Evolutionary conservation across 345 rosid species (phyloP), one percentile per base, ranked within the genome.

Genomic region (Sapria himalayana): DNA sequence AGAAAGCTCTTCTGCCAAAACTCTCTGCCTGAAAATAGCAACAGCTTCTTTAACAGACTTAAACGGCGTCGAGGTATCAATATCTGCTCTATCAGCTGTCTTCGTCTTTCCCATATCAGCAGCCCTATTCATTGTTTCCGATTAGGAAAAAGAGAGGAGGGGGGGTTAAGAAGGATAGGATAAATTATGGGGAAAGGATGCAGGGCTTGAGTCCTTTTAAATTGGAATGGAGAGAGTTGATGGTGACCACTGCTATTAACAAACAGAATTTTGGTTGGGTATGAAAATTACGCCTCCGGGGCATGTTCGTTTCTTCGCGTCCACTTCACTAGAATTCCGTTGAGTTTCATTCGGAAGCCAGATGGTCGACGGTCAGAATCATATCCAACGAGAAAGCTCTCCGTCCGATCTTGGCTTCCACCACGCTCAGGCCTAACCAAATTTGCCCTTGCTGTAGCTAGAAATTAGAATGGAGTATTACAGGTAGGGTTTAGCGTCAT

Each of bases 11-110:
- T 58, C 65, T 2, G 76, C 78, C 31, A 78, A 52, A 50, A 73
- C 74, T 57, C 61, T 78, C 45, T 84, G 84, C 0, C 95, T 92
- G 37, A 84, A 79, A 66, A 84, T 45, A 10, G 84, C 51, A 4
- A 82, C 84, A 0, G 94, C 94, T 48, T 82, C 95, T 57, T 60
- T 76, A 18, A 84, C 84, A 1, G 84, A 78, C 40, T 56, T 67
- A 58, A 84, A 84, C 0, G 95, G 92, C 13, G 81, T 68, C 23
- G 53, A 51, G 1, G 84, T 76, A 33, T 84, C 92, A 1, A 84
- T 76, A 56, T 76, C 95, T 5, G 78, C 84, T 56, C 76, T 76
- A 19, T 48, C 69, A 33, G 45, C 14, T 42, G 31, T 59, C 29
- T 37, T 43, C 7, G 40, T 33, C 4, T 17, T 65, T 12, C 53